Evolutionary conservation across 2,329 filamentous ascomycete species (phyloP).

Genomic region (Huntiella omanensis): DNA sequence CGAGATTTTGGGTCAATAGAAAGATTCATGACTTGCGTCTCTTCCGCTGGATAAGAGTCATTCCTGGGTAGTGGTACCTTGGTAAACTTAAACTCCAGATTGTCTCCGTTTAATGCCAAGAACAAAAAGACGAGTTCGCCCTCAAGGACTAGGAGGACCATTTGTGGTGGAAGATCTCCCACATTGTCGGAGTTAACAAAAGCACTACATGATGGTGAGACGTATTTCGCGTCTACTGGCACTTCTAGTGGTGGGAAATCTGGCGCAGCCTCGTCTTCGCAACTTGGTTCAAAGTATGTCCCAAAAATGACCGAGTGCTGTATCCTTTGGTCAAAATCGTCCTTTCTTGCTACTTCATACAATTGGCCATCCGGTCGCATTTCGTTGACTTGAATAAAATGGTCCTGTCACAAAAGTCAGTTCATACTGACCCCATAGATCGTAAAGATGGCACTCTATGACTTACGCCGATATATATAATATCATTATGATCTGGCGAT

Average conservation of each 20-base stretch:
- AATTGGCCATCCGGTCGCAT: conserved; percentile 50
- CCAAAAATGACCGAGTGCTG: conserved; percentile 63
- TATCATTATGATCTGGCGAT: conserved; percentile 51
- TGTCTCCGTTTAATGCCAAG: conserved; percentile 29
- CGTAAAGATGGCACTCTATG: not conserved
- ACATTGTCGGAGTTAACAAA: conserved; percentile 7
- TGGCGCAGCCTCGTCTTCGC: not conserved
- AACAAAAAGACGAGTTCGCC: conserved; percentile 64
- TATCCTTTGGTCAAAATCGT: conserved; percentile 62
- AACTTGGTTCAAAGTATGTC: conserved; percentile 2
- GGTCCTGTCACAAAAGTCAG: conserved; percentile 31
- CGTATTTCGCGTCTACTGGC: not conserved
- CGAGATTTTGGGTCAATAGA: conserved; percentile 60
- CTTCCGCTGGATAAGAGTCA: not conserved
- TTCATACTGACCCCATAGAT: not conserved
- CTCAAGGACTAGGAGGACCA: conserved; percentile 59
- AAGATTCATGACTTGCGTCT: conserved; percentile 27
- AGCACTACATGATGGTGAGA: not conserved
- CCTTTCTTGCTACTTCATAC: conserved; percentile 56
- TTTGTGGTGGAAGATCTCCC: conserved; percentile 47
- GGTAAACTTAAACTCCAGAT: conserved; percentile 41
- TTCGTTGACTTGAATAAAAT: conserved; percentile 65
- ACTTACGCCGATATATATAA: conserved; percentile 67
- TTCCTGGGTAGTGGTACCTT: conserved; percentile 14
- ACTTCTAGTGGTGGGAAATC: not conserved